Conservation (phyloP, 2,329 filamentous ascomycete genomes). For the Didymella glomerata region DNA sequence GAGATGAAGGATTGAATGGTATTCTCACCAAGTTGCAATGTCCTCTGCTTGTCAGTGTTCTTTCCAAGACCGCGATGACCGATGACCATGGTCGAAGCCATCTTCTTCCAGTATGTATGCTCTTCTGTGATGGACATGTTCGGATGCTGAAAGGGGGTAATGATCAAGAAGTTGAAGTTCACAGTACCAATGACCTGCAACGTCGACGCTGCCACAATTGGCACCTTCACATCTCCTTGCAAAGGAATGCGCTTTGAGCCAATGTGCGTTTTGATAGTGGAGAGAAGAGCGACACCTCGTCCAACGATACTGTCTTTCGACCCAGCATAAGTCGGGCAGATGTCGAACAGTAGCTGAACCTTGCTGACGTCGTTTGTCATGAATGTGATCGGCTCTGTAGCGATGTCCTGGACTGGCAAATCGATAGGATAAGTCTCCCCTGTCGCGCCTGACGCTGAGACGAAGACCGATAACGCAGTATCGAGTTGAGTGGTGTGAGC, state of each 20-base stretch:
- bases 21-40: conserved; percentile 94
- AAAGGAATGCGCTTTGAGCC: conserved; percentile 89
- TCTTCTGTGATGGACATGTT: conserved; percentile 91
- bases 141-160: conserved; percentile 92
- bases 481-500: conserved; percentile 94
- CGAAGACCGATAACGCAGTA: conserved; percentile 88
- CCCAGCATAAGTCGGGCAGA: conserved; percentile 93
- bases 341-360: conserved; percentile 91
- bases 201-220: conserved; percentile 81
- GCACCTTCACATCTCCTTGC: conserved; percentile 90
- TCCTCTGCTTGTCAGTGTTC: conserved; percentile 83
- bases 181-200: conserved; percentile 93
- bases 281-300: conserved; percentile 86
- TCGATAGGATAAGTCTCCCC: conserved; percentile 92
- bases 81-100: conserved; percentile 85
- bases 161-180: conserved; percentile 95
- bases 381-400: conserved; percentile 92
- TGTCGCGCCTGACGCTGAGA: conserved; percentile 83
- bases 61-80: conserved; percentile 81
- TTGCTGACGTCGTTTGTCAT: conserved; percentile 78
- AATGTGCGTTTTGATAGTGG: conserved; percentile 81
- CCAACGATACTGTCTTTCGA: conserved; percentile 82
- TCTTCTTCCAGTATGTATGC: conserved; percentile 96
- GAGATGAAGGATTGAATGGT: conserved; percentile 96
- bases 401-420: conserved; percentile 89